Evolutionary conservation across 768 basidiomycete genomes (phyloP), one percentile per base, ranked within the genome.

Genomic region (Russula griseocarnosa): DNA sequence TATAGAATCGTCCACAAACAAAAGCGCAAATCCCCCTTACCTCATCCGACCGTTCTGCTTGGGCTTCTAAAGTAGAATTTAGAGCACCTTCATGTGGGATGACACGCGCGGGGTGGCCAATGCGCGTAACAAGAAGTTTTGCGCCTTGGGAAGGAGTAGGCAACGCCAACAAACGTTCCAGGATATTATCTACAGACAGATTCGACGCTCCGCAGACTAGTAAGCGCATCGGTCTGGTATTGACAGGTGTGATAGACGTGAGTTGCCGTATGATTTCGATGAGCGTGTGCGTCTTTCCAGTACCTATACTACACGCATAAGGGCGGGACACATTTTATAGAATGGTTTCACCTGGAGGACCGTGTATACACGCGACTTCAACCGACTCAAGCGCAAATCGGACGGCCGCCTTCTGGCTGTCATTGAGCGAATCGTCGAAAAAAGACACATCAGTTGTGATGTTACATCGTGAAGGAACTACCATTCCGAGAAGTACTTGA

Each of bases 81-180:
- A 91, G 71, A 32, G 91, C 76, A 22, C 82, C 80, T 68, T 86
- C 82, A 26, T 85, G 80, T 0, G 86, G 79, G 79, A 97, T 88
- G 0, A 98, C 88, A 28, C 97, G 83, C 0, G 97, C 96, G 0
- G 97, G 97, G 74, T 99, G 97, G 0, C 97, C 97, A 14, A 99
- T 81, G n/a, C 97, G 82, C 0, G 94, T 94, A 8, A 87, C 83
- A 71, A 80, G 86, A 13, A 91, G 68, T 63, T 76, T 80, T 24
- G 78, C 75, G 5, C 77, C 79, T 56, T 81, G 85, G 28, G 81
- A 81, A 1, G 74, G 69, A 0, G 75, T 65, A 14, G 87, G 86
- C 4, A 90, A 75, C 18, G 81, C 82, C 18, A 91, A 78, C 11
- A 99, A 79, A 22, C 97, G 82, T 69, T 95, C 88, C 14, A 99